Conservation (phyloP, 129 eudicot genomes). For the Flaveria bidentis region DNA sequence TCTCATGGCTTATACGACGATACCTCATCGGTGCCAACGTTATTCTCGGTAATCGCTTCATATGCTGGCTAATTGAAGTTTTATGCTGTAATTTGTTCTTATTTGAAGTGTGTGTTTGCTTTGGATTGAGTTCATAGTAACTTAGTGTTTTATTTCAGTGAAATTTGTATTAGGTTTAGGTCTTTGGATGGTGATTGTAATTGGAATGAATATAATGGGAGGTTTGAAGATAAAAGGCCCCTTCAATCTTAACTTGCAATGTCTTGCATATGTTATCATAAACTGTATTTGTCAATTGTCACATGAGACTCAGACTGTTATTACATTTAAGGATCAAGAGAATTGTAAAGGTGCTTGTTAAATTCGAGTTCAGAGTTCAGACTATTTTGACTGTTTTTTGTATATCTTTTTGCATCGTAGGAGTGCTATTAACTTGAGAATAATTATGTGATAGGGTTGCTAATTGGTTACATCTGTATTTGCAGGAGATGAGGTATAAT, state of each 20-base stretch:
- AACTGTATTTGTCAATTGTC: background rate
- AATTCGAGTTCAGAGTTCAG: slow-evolving; percentile 7
- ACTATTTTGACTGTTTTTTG: background rate
- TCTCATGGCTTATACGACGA: slow-evolving; percentile 84
- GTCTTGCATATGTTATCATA: too few relatives aligned
- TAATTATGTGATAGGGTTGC: slow-evolving; percentile 4
- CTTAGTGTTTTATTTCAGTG: background rate
- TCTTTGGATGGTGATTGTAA: background rate
- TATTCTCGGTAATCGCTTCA: slow-evolving; percentile 61
- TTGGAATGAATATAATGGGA: background rate
- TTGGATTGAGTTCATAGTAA: background rate
- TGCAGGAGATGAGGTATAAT: slow-evolving; percentile 96
- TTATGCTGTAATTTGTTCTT: background rate
- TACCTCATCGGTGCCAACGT: slow-evolving; percentile 87
- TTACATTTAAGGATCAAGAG: background rate
- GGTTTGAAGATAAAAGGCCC: background rate
- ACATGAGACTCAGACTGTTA: too few relatives aligned
- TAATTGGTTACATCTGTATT: slow-evolving; percentile 10
- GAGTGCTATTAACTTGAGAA: background rate
- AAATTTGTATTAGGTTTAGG: background rate
- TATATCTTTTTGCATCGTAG: background rate
- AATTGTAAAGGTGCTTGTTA: background rate
- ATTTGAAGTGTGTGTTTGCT: background rate
- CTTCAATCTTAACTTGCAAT: too few relatives aligned
- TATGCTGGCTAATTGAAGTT: background rate